These are phyloP conservation scores for Phytophthora vignae DNA, from an alignment of 352 stramenopile species.

Conservation along the genomic window DNA sequence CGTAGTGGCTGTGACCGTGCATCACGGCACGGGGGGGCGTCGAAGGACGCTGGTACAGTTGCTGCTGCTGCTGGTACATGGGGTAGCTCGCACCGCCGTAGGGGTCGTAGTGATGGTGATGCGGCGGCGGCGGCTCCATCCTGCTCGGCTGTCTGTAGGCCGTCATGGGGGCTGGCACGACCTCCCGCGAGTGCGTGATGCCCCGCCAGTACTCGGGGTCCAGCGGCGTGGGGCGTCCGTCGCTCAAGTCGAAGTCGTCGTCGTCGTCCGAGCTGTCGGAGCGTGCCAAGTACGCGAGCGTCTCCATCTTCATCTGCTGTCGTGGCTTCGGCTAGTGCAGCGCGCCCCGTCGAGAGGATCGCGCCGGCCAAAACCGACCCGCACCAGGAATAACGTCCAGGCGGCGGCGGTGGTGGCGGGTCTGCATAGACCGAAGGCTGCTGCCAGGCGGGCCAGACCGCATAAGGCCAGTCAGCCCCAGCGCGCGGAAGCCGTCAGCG, in stretches of 20 bases:
- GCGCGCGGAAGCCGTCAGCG: too few species aligned
- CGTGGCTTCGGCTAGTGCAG: too few species aligned
- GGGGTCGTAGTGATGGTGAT: slow-evolving; percentile 16
- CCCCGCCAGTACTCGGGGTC: slow-evolving; percentile 81
- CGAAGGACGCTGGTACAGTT: slow-evolving; percentile 17
- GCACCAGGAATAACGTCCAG: slow-evolving; percentile 7
- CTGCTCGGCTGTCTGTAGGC: slow-evolving; percentile 18
- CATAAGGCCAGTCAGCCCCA: too few species aligned
- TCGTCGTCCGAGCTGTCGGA: slow-evolving; percentile 43
- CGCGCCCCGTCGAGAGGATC: slow-evolving; percentile 6
- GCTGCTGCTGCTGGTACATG: slow-evolving; percentile 16
- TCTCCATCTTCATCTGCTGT: slow-evolving; percentile 41
- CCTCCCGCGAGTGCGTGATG: slow-evolving; percentile 67
- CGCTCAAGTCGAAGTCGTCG: slow-evolving; percentile 34
- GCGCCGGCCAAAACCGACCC: neutral
- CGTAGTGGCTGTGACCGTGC: slow-evolving; percentile 16
- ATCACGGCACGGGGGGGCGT: slow-evolving; percentile 23
- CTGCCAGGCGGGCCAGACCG: too few species aligned
- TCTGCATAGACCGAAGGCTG: too few species aligned
- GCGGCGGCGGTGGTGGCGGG: too few species aligned
- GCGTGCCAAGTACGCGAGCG: slow-evolving; percentile 52
- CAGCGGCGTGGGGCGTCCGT: slow-evolving; percentile 57
- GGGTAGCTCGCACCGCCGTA: slow-evolving; percentile 9
- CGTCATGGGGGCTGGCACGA: slow-evolving; percentile 10
- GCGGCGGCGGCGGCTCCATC: slow-evolving; percentile 16